Conservation (phyloP, 1,284 basidiomycete species). For the Lentinula novae-zelandiae region DNA sequence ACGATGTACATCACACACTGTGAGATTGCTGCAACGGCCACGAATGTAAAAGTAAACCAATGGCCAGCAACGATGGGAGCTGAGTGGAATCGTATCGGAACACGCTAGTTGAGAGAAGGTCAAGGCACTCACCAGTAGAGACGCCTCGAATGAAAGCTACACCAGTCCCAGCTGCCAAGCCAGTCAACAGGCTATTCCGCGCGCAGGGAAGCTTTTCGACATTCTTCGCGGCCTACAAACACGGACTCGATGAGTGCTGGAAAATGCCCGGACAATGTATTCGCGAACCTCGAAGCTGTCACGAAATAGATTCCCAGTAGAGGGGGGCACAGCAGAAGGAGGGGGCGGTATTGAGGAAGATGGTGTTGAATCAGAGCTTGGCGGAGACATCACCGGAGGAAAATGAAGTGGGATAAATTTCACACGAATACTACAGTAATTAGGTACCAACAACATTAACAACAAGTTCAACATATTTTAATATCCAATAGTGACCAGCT, state of each 20-base stretch:
- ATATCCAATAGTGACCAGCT: constrained; percentile 38
- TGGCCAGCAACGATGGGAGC: constrained; percentile 41
- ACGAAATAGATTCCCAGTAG: background rate
- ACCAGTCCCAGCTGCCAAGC: constrained; percentile 26
- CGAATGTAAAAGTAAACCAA: constrained; percentile 44
- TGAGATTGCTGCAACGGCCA: constrained; percentile 37
- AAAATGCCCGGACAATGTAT: background rate
- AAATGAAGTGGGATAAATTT: background rate
- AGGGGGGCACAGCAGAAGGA: background rate
- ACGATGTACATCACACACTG: constrained; percentile 29
- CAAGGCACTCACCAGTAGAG: constrained; percentile 32
- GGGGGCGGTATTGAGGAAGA: background rate
- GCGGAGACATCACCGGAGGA: background rate
- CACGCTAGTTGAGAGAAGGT: background rate
- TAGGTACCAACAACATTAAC: background rate
- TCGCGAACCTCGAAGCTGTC: background rate
- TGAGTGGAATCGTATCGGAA: constrained; percentile 14
- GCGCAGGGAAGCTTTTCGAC: constrained; percentile 25
- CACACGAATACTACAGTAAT: background rate
- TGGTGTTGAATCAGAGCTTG: background rate
- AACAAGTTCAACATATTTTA: constrained; percentile 18
- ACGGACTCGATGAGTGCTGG: too few relatives aligned
- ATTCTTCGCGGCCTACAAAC: constrained; percentile 9
- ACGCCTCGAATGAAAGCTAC: constrained; percentile 34
- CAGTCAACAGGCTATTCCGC: constrained; percentile 24